Conservation (phyloP, 441 rosid genomes). For the Sinapis alba region DNA sequence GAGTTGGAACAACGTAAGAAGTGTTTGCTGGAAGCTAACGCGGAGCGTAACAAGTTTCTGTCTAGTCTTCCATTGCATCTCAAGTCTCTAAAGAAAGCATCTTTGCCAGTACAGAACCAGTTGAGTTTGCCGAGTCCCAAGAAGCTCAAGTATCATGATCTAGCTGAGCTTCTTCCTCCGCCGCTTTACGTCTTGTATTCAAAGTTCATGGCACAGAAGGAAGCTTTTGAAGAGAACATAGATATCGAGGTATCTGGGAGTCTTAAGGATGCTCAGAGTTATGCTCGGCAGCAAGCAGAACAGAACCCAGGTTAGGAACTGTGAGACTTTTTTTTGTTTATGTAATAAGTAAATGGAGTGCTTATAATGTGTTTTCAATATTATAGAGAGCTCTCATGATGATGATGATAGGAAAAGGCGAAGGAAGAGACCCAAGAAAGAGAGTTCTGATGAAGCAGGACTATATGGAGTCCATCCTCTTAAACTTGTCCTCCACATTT, state of each 20-base stretch:
- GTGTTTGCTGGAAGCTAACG: conserved; percentile 68
- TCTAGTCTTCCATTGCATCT: conserved; percentile 85
- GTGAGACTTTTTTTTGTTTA: neutral
- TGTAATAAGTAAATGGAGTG: neutral
- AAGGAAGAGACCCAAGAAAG: conserved; percentile 78
- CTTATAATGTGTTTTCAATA: conserved; percentile 50
- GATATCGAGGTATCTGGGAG: conserved; percentile 82
- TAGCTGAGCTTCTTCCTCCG: conserved; percentile 91
- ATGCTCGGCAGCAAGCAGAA: conserved; percentile 74
- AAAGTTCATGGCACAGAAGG: conserved; percentile 79
- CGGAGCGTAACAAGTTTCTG: conserved; percentile 84
- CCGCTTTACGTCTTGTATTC: conserved; percentile 87
- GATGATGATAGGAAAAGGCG: conserved; percentile 81
- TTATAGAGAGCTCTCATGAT: conserved; percentile 55
- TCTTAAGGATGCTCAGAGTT: conserved; percentile 74
- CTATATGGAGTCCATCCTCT: conserved; percentile 78
- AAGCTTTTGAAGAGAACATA: conserved; percentile 79
- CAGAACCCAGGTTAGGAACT: conserved; percentile 55
- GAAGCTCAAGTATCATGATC: conserved; percentile 77
- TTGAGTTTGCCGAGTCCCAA: conserved; percentile 68
- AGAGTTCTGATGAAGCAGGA: conserved; percentile 57
- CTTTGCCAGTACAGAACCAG: conserved; percentile 87
- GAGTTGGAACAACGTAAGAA: conserved; percentile 71
- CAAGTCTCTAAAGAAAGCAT: conserved; percentile 90
- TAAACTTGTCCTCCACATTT: conserved; percentile 62